These are phyloP conservation scores for Saitozyma sp. DNA, from an alignment of 768 basidiomycete species.

Conservation along the genomic window DNA sequence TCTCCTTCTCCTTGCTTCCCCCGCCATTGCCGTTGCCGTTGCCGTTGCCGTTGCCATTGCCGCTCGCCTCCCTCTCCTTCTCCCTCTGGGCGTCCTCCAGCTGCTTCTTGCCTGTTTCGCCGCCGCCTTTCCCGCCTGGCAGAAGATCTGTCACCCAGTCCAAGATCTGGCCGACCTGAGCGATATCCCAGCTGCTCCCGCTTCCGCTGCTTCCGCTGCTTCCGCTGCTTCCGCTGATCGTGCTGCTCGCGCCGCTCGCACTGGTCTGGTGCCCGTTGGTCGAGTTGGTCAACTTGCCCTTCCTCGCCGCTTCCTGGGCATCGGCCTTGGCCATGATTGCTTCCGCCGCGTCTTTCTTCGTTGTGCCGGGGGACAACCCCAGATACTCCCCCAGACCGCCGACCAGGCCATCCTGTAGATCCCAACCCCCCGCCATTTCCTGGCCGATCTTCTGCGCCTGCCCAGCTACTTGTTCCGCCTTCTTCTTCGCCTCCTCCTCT, in stretches of 20 bases:
- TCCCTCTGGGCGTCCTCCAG: conserved; percentile 44
- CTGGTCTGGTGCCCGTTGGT: not conserved
- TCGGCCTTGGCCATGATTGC: not conserved
- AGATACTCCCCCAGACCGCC: conserved; percentile 34
- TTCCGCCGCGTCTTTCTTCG: not conserved
- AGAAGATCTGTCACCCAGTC: conserved; percentile 58
- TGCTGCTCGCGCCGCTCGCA: not conserved
- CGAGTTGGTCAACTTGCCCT: not conserved
- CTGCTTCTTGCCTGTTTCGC: conserved; percentile 45
- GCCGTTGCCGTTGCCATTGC: conserved; percentile 7
- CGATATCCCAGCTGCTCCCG: conserved; percentile 37
- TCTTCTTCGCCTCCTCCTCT: not conserved
- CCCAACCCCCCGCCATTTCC: conserved; percentile 34
- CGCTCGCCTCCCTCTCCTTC: conserved; percentile 29
- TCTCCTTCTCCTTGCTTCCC: conserved; percentile 10
- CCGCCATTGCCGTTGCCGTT: not conserved
- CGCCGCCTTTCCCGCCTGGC: conserved; percentile 57
- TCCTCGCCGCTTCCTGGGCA: not conserved
- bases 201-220: too few species aligned
- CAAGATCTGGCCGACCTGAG: conserved; percentile 49
- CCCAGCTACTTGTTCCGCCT: conserved; percentile 15
- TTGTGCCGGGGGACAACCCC: conserved; percentile 57
- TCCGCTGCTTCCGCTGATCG: too few species aligned
- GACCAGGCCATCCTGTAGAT: conserved; percentile 1
- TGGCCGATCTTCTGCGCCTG: conserved; percentile 15